A percentile compares a stretch with the other conserved stretches of the same genome.
Evolutionary conservation across 1,284 basidiomycete species (phyloP).

Genomic region (Naganishia albida): DNA sequence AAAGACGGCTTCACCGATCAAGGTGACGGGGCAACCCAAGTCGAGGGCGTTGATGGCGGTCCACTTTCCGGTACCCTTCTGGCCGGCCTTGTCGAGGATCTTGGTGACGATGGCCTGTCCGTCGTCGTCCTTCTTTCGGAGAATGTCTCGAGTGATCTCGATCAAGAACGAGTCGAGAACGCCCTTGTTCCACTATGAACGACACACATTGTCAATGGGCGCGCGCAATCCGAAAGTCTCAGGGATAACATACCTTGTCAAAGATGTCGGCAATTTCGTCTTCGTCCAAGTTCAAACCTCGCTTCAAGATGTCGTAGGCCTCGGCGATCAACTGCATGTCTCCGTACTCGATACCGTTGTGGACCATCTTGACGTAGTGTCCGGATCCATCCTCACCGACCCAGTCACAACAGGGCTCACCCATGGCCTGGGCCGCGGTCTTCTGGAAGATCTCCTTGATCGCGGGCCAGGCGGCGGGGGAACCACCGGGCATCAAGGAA

Average conservation of each 20-base stretch:
- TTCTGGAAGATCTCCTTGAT: conserved; percentile 99
- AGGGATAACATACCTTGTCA: conserved; percentile 55
- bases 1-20: conserved; percentile 99
- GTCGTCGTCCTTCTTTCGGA: conserved; percentile 95
- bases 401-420: conserved; percentile 99
- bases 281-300: conserved; percentile 82
- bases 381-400: conserved; percentile 94
- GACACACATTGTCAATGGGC: conserved; percentile 36
- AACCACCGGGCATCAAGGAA: conserved; percentile 99
- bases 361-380: conserved; percentile 73
- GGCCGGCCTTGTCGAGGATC: conserved; percentile 93
- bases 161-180: conserved; percentile 99
- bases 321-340: conserved; percentile 99
- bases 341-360: conserved; percentile 91
- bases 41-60: conserved; percentile 98
- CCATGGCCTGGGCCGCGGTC: conserved; percentile 90
- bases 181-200: conserved; percentile 83
- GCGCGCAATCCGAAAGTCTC: neutral
- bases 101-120: conserved; percentile 87
- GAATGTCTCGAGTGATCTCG: conserved; percentile 93
- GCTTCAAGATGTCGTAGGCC: conserved; percentile 97
- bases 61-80: conserved; percentile 99
- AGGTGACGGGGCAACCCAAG: conserved; percentile 89
- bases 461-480: conserved; percentile 85
- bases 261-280: conserved; percentile 89